A percentile compares a stretch with the other conserved stretches of the same genome.
Conservation (phyloP, 2,329 filamentous ascomycete species). For the Pseudogymnoascus sp. region DNA sequence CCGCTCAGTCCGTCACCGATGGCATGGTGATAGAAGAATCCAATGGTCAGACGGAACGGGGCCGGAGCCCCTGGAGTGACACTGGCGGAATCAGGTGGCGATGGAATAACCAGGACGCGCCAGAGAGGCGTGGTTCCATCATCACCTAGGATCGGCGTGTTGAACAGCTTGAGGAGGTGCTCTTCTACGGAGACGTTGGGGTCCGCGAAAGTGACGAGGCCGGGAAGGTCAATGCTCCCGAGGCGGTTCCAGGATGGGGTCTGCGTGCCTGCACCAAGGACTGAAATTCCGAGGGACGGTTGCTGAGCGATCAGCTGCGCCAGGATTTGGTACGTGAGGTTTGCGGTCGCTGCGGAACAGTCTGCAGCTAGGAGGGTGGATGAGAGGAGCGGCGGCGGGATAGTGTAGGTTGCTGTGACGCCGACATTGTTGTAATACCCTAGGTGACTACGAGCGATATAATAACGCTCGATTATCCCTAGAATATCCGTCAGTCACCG, state of each 20-base stretch:
- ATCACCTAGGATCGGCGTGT: neutral
- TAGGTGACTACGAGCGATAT: constrained; percentile 6
- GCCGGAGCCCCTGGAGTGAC: neutral
- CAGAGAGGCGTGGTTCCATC: constrained; percentile 6
- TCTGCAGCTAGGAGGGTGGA: neutral
- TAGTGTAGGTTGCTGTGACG: neutral
- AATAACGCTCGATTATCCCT: constrained; percentile 9
- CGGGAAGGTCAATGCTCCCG: neutral
- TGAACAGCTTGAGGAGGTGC: neutral
- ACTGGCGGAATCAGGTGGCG: neutral
- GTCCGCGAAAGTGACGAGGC: neutral
- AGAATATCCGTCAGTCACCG: neutral
- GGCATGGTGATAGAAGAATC: constrained; percentile 46
- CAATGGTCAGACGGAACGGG: constrained; percentile 31
- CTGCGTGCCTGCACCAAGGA: neutral
- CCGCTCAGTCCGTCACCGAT: constrained; percentile 45
- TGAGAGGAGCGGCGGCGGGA: neutral
- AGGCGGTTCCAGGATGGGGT: neutral
- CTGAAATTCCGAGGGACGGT: neutral
- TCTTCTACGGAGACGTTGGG: neutral
- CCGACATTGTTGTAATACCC: neutral
- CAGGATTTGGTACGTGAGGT: neutral
- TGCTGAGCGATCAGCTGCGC: neutral
- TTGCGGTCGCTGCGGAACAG: neutral
- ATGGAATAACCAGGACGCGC: neutral